Percentiles rank a stretch among this genome's conserved stretches.
Evolutionary conservation across 768 basidiomycete genomes (phyloP).

Genomic region (Psilocybe sp.): DNA sequence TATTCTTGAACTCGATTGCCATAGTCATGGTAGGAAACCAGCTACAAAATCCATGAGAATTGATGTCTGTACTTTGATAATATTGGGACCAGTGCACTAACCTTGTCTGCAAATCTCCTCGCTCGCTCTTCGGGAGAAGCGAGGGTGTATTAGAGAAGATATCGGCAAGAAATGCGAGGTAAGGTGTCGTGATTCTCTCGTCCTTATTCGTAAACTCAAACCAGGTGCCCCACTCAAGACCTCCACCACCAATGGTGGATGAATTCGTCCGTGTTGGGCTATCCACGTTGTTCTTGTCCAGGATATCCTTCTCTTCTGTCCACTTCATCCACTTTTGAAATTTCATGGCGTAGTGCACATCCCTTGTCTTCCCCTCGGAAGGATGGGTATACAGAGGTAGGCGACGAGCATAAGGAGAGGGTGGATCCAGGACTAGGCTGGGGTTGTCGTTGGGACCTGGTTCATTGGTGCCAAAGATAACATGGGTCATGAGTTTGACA

Average conservation of each 20-base stretch:
- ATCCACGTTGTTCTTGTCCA: conserved; percentile 33
- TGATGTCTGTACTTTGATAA: not conserved
- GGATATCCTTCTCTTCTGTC: conserved; percentile 40
- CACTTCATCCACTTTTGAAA: conserved; percentile 32
- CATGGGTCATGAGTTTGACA: conserved; percentile 48
- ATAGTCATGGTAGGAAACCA: conserved; percentile 67
- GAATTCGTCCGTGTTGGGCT: conserved; percentile 34
- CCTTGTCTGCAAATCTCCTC: conserved; percentile 32
- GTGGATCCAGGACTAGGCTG: conserved; percentile 37
- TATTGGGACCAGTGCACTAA: conserved; percentile 6
- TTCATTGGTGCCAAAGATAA: conserved; percentile 52
- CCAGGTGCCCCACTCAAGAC: conserved; percentile 60
- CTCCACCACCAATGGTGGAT: conserved; percentile 47
- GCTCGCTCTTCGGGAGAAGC: conserved; percentile 46
- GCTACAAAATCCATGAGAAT: conserved; percentile 24
- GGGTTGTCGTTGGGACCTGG: conserved; percentile 23
- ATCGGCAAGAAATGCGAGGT: conserved; percentile 58
- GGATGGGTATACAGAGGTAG: conserved; percentile 56
- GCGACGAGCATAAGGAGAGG: conserved; percentile 59
- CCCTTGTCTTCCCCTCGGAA: conserved; percentile 27
- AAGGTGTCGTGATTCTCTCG: conserved; percentile 44
- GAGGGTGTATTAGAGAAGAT: conserved; percentile 42
- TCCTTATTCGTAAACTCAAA: conserved; percentile 38
- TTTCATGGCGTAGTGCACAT: conserved; percentile 27
- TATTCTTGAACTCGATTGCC: conserved; percentile 61